A percentile compares a stretch with the other conserved stretches of the same genome.
Evolutionary conservation across 345 rosid species (phyloP).

Genomic region (Schrenkiella parvula): DNA sequence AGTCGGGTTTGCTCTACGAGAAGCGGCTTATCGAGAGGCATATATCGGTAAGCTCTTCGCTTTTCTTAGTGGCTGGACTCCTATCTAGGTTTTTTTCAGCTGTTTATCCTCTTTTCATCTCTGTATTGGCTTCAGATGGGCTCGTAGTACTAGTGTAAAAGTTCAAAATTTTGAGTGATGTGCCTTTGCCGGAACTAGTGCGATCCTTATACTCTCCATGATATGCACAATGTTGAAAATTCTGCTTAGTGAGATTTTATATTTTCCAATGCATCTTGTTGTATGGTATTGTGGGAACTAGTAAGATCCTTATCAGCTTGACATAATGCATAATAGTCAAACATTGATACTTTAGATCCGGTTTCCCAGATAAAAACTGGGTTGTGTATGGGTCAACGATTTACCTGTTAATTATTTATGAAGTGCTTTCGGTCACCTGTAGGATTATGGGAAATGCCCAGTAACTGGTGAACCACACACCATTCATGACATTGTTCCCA

Average conservation of each 20-base stretch:
- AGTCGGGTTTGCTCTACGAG: conserved; percentile 81
- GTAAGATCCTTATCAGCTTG: not conserved
- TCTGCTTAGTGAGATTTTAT: not conserved
- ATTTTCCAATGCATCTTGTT: not conserved
- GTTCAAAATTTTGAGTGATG: not conserved
- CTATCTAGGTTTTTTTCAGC: not conserved
- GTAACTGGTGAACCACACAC: conserved; percentile 74
- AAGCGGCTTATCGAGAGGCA: conserved; percentile 89
- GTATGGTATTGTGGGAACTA: not conserved
- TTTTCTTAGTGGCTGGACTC: not conserved
- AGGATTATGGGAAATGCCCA: conserved; percentile 97
- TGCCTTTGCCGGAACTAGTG: not conserved
- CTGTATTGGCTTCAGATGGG: not conserved
- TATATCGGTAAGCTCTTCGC: conserved; percentile 50
- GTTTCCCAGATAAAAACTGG: not conserved
- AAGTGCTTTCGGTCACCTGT: not conserved
- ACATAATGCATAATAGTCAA: not conserved
- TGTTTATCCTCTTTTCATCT: not conserved
- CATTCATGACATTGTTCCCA: conserved; percentile 68
- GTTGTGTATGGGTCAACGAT: conserved; percentile 1
- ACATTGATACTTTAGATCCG: not conserved
- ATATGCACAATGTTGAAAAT: not conserved
- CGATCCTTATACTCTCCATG: not conserved
- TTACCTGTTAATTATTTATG: not conserved
- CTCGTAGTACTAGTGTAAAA: not conserved